Evolutionary conservation across 78 protist genomes (phyloP), one percentile per base, ranked within the genome.

Genomic region (Thecamonas trahens): DNA sequence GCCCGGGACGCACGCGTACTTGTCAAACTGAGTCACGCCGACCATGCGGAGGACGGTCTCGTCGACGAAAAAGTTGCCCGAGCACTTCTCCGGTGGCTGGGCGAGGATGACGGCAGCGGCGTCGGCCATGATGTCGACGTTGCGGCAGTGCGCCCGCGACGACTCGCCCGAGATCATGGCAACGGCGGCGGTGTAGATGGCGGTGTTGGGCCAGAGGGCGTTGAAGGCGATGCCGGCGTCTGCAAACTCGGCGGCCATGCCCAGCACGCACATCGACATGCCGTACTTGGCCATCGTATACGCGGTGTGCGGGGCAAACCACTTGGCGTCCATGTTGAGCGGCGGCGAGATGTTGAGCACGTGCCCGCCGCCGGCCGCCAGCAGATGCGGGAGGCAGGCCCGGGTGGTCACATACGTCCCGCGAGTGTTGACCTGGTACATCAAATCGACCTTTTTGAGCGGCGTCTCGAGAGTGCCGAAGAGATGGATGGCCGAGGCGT

Each of bases 231-330:
- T 34, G 3, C 61, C 61, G 67, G 38, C 78, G 20, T 75, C 84
- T 32, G 47, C 73, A 37, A 79, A 79, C 71, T 79, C 85, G 31
- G 24, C 74, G 1, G 88, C 79, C 89, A 82, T 80, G 52, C 89
- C 93, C 55, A 83, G 70, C 0, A 68, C 83, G 57, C 88, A 87
- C 84, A 87, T 67, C 35, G 85, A 73, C 93, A 87, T 87, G 42
- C 88, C 86, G 58, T 87, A 87, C 66, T 87, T 87, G 14, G 89
- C 93, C 78, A 87, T 83, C 20, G 93, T 82, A 53, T 87, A 87
- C 17, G 93, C 93, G 22, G 57, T 49, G 68, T 87, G 93, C 60
- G 40, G 32, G 18, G 67, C 54, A 79, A 87, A 87, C 93, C 93
- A 87, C 44, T 68, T 42, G 44, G 60, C 71, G n/a, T 75, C 24